Base-by-base conservation (phyloP, 2,329 filamentous ascomycete genomes). In the Podosphaera leucotricha region DNA sequence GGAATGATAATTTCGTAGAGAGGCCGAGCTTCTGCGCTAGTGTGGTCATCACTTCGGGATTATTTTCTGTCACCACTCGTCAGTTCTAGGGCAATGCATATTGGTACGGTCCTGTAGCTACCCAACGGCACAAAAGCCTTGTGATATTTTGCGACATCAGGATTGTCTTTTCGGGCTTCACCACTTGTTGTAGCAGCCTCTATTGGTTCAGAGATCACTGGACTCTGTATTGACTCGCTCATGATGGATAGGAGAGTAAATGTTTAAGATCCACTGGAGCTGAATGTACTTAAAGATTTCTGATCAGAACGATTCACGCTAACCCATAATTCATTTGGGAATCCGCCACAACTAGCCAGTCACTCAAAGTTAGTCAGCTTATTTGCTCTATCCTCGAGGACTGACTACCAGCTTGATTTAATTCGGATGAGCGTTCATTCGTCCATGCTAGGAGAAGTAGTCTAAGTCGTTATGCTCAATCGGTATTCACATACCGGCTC, bases 21-120 rank as follows among this genome's bases (percentile, higher is more conserved):
- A 95, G 73, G 50, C 87, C 87, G 18, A 95, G 80, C 53, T 77
- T 76, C 64, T 82, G 83, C 44, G 92, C 72, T 36, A 95, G 76
- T 37, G 68, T 65, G 44, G 78, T 85, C 77, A 95, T 90, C 22
- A 94, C 76, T 62, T 85, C 77, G 0, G 90, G 87, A 65, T 94
- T 94, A 53, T 73, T 74, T 56, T 78, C 74, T 58, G 16, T 33
- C 20, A 37, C 19, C 41, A 15, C 18, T 37, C 16, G 22, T 36
- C 20, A 35, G 33, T n/a, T 18, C 16, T 33, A 21, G 19, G 6
- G 8, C 21, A 21, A 7, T 16, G n/a, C 3, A 8, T 24, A 2
- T 11, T 6, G 5, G 7, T 11, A 26, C 35, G 15, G 15, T 4
- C 28, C 28, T 11, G 28, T 33, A n/a, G 10, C 28, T 52, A 59